Evolutionary conservation across 2,329 filamentous ascomycete genomes (phyloP), one percentile per base, ranked within the genome.

Genomic region (Bisporella sp.): DNA sequence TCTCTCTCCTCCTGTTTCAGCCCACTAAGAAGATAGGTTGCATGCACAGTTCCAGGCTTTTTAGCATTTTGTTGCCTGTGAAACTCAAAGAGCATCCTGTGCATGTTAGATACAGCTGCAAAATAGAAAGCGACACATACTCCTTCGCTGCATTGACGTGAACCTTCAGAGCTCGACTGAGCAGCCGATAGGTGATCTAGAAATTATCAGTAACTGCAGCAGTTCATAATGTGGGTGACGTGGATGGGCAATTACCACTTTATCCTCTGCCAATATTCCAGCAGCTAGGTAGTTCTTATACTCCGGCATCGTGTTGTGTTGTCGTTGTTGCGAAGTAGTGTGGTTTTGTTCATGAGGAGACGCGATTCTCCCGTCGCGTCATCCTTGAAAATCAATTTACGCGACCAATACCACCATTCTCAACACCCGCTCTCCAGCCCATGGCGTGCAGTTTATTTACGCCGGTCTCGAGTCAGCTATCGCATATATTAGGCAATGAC

Each of bases 101-200:
- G n/a, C 56, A 52, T 29, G 9, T 45, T 31, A 48, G 54, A 40
- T 62, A 37, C 13, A 42, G 31, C 35, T 40, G 30, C 39, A 5
- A 1, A 11, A 29, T 21, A 37, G 9, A 33, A 6, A 29, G 6
- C 2, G 21, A 5, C 1, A 54, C 51, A 53, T 72, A 95, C 91
- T 91, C 84, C 69, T 99, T 99, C 9, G 93, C 93, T 41, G 79
- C 74, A 64, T 95, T 93, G 66, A 87, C 85, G 66, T 96, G 87
- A 42, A 96, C 78, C 62, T 89, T 86, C 48, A 96, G 70, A 39
- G 84, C 85, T 62, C 92, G 81, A 68, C 90, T 93, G 54, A 99
- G 71, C 45, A 85, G 74, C 46, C 90, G 85, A 73, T 96, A 97
- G 46, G 88, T 95, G 62, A 96, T 77, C 90, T 95, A 62, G 9